Evolutionary conservation across 2,329 filamentous ascomycete species (phyloP).

Genomic region (Bipolaris gigantea): DNA sequence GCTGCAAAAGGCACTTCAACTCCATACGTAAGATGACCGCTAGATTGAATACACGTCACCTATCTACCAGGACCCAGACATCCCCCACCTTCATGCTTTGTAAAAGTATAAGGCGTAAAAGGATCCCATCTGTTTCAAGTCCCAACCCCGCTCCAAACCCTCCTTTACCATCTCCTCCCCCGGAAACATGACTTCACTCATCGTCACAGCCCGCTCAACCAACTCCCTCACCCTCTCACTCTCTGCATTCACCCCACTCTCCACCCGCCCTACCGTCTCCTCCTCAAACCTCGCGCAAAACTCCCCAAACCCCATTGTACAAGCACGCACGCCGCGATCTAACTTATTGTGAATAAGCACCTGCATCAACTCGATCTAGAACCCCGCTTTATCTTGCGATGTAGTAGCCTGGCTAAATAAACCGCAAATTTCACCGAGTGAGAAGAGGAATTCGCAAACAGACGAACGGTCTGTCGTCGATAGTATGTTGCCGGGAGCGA

Average conservation of each 20-base stretch:
- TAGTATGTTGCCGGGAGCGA: background rate
- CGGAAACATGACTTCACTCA: background rate
- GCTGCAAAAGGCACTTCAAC: too few species aligned
- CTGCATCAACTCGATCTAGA: background rate
- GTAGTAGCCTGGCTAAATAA: background rate
- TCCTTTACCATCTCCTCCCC: background rate
- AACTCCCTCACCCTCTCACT: background rate
- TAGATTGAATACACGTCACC: too few species aligned
- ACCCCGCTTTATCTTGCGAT: background rate
- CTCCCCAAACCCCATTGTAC: background rate
- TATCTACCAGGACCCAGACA: too few species aligned
- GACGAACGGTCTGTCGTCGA: background rate
- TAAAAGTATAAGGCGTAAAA: too few species aligned
- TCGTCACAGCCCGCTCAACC: background rate
- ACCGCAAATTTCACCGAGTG: background rate
- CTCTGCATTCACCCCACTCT: background rate
- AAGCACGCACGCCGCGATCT: background rate
- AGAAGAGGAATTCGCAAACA: background rate
- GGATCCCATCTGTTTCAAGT: too few species aligned
- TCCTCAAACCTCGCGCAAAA: background rate
- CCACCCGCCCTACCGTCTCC: background rate
- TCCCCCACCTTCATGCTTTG: too few species aligned
- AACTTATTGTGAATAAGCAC: background rate
- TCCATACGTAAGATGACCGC: too few species aligned
- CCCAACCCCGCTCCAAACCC: background rate